These are phyloP conservation scores for Trichoderma sp. DNA, from an alignment of 2,329 filamentous ascomycete genomes.

Conservation along the genomic window DNA sequence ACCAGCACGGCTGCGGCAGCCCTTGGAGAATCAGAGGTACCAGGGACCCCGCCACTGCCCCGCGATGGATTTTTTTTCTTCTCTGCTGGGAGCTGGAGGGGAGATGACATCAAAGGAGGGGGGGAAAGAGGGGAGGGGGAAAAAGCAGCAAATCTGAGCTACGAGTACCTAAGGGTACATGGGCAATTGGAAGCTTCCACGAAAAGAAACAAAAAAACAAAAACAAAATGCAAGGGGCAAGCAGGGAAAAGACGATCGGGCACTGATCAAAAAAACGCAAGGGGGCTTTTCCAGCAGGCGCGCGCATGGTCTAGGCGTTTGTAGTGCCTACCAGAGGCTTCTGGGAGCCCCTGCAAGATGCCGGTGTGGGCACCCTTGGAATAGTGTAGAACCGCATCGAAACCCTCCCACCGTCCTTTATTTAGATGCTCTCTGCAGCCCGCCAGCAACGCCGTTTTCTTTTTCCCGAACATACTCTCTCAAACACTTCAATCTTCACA, in stretches of 20 bases:
- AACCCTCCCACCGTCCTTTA: slow-evolving; percentile 39
- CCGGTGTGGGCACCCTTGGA: slow-evolving; percentile 42
- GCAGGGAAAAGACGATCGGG: not conserved
- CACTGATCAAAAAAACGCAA: not conserved
- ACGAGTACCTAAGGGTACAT: not conserved
- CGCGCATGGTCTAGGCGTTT: slow-evolving; percentile 16
- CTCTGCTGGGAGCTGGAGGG: slow-evolving; percentile 13
- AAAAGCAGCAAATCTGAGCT: not conserved
- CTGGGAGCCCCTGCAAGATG: slow-evolving; percentile 35
- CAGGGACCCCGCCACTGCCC: slow-evolving; percentile 16
- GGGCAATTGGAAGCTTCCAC: not conserved
- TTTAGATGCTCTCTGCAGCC: slow-evolving; percentile 36
- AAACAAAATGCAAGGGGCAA: not conserved
- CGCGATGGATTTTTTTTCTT: slow-evolving; percentile 20
- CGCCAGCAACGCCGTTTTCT: slow-evolving; percentile 19
- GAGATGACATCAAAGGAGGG: slow-evolving; percentile 20
- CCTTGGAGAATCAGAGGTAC: not conserved
- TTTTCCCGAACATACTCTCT: slow-evolving; percentile 30
- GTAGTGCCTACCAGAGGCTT: slow-evolving; percentile 35
- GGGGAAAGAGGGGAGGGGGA: not conserved
- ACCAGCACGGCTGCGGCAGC: not conserved
- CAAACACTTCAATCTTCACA: slow-evolving; percentile 19
- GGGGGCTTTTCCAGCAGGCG: slow-evolving; percentile 13
- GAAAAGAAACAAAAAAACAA: not conserved
- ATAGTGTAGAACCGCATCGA: slow-evolving; percentile 46